A percentile compares a stretch with the other conserved stretches of the same genome.
Conservation (phyloP, 441 rosid genomes). For the Metrosideros polymorpha region DNA sequence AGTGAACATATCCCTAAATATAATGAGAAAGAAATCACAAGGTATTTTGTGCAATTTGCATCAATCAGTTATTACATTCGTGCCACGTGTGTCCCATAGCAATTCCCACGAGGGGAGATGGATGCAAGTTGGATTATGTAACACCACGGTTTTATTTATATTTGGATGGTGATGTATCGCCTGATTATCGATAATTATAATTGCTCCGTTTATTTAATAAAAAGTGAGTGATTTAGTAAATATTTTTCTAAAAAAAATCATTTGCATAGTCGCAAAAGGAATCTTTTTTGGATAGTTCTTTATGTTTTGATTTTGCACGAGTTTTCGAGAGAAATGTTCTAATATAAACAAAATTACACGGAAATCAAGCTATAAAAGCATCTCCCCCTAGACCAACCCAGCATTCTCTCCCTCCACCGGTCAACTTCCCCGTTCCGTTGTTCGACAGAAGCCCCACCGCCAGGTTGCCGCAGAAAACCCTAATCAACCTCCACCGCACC, state of each 20-base stretch:
- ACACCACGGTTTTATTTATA: background rate
- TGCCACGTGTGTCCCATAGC: background rate
- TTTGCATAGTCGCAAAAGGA: background rate
- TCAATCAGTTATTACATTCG: fast-evolving
- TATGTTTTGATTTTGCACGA: background rate
- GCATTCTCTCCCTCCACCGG: slow-evolving; percentile 35
- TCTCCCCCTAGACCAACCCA: slow-evolving; percentile 15
- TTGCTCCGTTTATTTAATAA: fast-evolving
- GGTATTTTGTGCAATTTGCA: background rate
- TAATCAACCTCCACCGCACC: slow-evolving; percentile 29
- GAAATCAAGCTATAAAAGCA: background rate
- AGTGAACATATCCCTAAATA: too few species aligned
- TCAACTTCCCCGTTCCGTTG: slow-evolving; percentile 42
- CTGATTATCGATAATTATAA: too few species aligned
- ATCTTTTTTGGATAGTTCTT: background rate
- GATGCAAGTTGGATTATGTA: background rate
- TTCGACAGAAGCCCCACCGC: slow-evolving; percentile 17
- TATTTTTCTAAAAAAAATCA: background rate
- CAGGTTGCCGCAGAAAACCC: slow-evolving; percentile 35
- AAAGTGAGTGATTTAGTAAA: fast-evolving
- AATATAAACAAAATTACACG: background rate
- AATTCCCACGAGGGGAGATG: background rate
- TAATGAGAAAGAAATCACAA: too few species aligned
- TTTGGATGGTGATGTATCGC: fast-evolving
- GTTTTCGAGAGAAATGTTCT: background rate